Evolutionary conservation across 2,329 filamentous ascomycete genomes (phyloP).

Genomic region (Talaromyces rugulosus): DNA sequence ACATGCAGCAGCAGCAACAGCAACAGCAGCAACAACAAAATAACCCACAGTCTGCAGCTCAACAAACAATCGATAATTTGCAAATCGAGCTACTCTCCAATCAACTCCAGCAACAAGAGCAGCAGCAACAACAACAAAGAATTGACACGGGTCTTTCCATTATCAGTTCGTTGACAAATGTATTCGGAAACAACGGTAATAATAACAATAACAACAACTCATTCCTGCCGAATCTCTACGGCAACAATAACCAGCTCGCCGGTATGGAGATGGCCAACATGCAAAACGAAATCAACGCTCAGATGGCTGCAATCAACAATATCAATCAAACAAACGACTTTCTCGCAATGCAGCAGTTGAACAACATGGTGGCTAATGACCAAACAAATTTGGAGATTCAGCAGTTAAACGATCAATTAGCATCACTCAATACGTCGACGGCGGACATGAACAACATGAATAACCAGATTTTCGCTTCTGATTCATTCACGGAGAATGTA

Average conservation of each 20-base stretch:
- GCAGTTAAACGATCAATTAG: slow-evolving; percentile 8
- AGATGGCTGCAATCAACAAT: neutral
- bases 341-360: neutral
- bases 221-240: neutral
- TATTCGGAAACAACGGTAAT: neutral
- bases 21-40: slow-evolving; percentile 5
- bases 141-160: slow-evolving; percentile 1
- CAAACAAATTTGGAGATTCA: slow-evolving; percentile 6
- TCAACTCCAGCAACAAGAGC: slow-evolving; percentile 5
- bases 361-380: neutral
- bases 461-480: neutral
- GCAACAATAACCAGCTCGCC: slow-evolving; percentile 6
- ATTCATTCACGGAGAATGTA: neutral
- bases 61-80: slow-evolving; percentile 6
- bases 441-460: neutral
- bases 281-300: slow-evolving; percentile 1
- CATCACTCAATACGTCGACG: neutral
- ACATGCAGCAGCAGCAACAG: slow-evolving; percentile 3
- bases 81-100: slow-evolving; percentile 2
- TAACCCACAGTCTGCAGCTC: neutral
- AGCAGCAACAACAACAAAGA: neutral
- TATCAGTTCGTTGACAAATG: slow-evolving; percentile 1
- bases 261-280: neutral
- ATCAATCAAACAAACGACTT: neutral
- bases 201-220: slow-evolving; percentile 3